Evolutionary conservation across 192 early-diverging fungal species (phyloP), one percentile per base, ranked within the genome.

Genomic region (Obelidium mucronatum): DNA sequence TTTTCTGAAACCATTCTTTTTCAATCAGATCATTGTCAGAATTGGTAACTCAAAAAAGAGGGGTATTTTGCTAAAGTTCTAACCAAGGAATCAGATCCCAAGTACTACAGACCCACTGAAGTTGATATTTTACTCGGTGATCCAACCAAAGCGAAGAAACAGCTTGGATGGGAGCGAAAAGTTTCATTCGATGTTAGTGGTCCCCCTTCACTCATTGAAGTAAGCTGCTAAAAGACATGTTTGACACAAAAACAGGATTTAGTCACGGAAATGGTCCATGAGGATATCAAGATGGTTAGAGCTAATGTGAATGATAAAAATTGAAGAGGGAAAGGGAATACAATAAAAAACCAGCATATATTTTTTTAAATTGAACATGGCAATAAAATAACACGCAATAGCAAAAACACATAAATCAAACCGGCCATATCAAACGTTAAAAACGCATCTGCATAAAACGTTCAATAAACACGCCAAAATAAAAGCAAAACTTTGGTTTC

Each of bases 31-130:
- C 87, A 89, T 90, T 90, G 81, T 91, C 36, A 82, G 89, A 67
- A 75, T 92, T 33, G 91, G 91, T 70, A 83, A 86, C 55, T 89
- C 88, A 69, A 75, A 84, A n/a, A n/a, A n/a, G n/a, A n/a, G n/a
- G 81, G 69, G 30, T 87, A 86, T 24, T 80, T 78, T 48, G 44
- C 19, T 15, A 48, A 6, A 15, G 8, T 48, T 15, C 44, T 48
- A 19, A 48, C 84, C 90, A 69, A 87, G 91, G 26, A 84, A 88
- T 33, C 84, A 55, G 91, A 93, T 72, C 84, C 87, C n/a, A 85
- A 88, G 62, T 93, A 93, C 80, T 93, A 91, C 86, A 90, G 92
- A 70, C 92, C 92, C 40, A 88, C 92, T 31, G 92, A 93, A 80
- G 92, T 93, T 33, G 92, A 93, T 63, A 69, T 93, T 3, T 81